These are phyloP conservation scores for Graphilbum ipis-grandicollis DNA, from an alignment of 2,329 filamentous ascomycete species.

Conservation along the genomic window DNA sequence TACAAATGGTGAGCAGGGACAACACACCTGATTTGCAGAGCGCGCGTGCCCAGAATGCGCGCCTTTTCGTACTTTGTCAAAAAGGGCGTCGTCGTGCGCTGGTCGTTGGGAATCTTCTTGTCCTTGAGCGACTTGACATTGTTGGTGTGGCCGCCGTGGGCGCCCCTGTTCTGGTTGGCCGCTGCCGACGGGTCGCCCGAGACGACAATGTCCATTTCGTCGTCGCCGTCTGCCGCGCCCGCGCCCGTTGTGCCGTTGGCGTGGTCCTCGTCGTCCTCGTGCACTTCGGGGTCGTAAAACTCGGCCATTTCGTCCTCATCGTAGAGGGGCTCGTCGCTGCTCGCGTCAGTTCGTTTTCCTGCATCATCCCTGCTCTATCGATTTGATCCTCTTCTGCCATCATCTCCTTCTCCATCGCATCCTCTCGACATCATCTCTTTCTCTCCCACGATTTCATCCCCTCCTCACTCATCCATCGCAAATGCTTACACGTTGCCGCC, in stretches of 20 bases:
- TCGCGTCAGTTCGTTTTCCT: too few species aligned
- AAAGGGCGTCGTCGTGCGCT: constrained; percentile 86
- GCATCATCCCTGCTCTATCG: too few species aligned
- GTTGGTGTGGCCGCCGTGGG: constrained; percentile 31
- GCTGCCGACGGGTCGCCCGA: constrained; percentile 45
- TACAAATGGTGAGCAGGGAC: not conserved
- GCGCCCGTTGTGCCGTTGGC: constrained; percentile 37
- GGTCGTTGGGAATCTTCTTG: constrained; percentile 80
- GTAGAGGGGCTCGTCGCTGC: constrained; percentile 52
- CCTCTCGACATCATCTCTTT: too few species aligned
- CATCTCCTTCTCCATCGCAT: too few species aligned
- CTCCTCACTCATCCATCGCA: not conserved
- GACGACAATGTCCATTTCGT: constrained; percentile 38
- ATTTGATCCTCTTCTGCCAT: too few species aligned
- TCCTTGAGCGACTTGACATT: constrained; percentile 42
- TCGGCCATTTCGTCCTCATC: constrained; percentile 51
- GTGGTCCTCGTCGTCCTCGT: constrained; percentile 38
- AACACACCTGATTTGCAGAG: constrained; percentile 80
- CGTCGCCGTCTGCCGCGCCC: constrained; percentile 33
- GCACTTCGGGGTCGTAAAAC: constrained; percentile 36
- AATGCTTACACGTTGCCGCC: constrained; percentile 31
- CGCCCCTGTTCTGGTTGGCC: constrained; percentile 32
- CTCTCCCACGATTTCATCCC: not conserved
- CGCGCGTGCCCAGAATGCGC: constrained; percentile 80
- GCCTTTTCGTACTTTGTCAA: constrained; percentile 99